Percentiles rank a stretch among this genome's conserved stretches.
Conservation (phyloP, 148 eudicot species). For the Amaranthus palmeri region DNA sequence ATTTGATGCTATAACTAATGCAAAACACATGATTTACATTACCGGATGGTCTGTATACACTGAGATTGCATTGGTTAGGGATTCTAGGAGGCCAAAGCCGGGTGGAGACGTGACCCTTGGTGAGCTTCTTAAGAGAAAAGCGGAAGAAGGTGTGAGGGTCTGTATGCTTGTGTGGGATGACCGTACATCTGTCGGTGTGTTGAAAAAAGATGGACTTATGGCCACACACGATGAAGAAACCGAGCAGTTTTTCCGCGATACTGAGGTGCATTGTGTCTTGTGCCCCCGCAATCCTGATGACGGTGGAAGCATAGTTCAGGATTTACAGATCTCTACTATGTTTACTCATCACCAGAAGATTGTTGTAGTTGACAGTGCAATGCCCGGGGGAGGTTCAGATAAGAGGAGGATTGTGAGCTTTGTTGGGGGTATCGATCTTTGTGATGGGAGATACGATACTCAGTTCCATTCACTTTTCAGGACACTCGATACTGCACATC, state of each 20-base stretch:
- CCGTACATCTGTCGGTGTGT: constrained; percentile 54
- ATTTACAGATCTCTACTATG: constrained; percentile 66
- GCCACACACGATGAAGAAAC: constrained; percentile 80
- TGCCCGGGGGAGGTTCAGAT: constrained; percentile 50
- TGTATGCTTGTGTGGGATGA: constrained; percentile 86
- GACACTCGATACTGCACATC: constrained; percentile 66
- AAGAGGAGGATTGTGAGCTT: constrained; percentile 69
- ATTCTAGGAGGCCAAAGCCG: constrained; percentile 56
- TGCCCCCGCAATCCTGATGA: constrained; percentile 80
- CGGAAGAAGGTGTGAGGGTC: constrained; percentile 66
- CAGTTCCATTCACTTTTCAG: constrained; percentile 68
- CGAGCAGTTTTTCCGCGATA: constrained; percentile 33
- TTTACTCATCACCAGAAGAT: constrained; percentile 85
- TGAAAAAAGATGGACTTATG: constrained; percentile 75
- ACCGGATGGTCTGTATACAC: constrained; percentile 87
- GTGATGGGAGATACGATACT: constrained; percentile 78
- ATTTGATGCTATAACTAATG: constrained; percentile 64
- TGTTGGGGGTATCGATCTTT: constrained; percentile 82
- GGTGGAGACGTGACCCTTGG: constrained; percentile 72
- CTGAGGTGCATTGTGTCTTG: constrained; percentile 64
- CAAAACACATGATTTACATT: constrained; percentile 70
- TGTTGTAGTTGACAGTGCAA: constrained; percentile 56
- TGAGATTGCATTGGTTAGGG: constrained; percentile 54
- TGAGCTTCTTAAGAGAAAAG: constrained; percentile 63
- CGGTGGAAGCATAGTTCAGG: constrained; percentile 66